Conservation (phyloP, 352 stramenopile genomes). For the Peronospora tabacina region DNA sequence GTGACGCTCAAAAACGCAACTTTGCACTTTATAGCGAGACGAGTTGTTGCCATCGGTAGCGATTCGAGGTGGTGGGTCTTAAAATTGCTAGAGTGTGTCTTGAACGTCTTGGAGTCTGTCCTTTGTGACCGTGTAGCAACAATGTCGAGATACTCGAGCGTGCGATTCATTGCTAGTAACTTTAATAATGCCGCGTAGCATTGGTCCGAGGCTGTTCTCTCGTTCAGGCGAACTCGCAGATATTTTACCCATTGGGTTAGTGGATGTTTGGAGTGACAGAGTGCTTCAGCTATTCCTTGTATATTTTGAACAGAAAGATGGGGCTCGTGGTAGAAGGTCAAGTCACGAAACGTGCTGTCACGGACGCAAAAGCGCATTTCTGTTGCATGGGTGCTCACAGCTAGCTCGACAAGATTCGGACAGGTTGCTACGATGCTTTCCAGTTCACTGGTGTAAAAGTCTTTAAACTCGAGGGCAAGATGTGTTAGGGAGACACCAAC, state of each 20-base stretch:
- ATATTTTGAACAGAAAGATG: constrained; percentile 9
- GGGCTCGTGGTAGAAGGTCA: constrained; percentile 5
- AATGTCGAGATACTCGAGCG: constrained; percentile 22
- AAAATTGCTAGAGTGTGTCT: constrained; percentile 17
- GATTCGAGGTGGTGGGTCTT: constrained; percentile 19
- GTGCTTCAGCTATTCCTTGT: constrained; percentile 2
- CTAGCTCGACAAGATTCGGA: constrained; percentile 18
- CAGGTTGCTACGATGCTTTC: constrained; percentile 21
- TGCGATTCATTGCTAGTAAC: constrained; percentile 17
- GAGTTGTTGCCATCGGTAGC: constrained; percentile 5
- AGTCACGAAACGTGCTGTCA: constrained; percentile 16
- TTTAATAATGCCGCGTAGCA: constrained; percentile 10
- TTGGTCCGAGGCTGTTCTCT: not conserved
- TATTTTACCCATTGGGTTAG: constrained; percentile 15
- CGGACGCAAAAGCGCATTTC: constrained; percentile 19
- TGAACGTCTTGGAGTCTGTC: constrained; percentile 16
- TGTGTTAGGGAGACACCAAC: constrained; percentile 17
- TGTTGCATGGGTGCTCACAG: constrained; percentile 15
- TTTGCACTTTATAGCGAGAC: constrained; percentile 11
- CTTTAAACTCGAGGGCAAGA: constrained; percentile 16
- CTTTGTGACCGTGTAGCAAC: constrained; percentile 10
- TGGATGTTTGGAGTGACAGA: constrained; percentile 16
- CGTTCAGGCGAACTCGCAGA: constrained; percentile 20
- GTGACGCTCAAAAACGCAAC: constrained; percentile 23
- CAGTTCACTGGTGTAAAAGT: constrained; percentile 14